Conservation (phyloP, 2,329 filamentous ascomycete genomes). For the Gyromitra esculenta region DNA sequence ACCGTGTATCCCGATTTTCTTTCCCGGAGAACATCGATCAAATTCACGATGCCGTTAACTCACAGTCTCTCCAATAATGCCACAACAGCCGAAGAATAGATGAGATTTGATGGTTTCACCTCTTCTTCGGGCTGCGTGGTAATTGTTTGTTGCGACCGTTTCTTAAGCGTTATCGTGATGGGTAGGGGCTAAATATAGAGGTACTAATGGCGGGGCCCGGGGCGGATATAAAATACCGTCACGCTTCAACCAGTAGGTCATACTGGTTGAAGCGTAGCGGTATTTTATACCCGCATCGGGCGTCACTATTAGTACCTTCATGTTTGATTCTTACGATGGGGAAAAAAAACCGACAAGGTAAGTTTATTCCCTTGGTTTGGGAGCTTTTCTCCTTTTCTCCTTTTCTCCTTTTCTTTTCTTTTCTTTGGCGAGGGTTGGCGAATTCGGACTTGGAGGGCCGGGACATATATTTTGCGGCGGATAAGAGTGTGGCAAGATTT, state of each 20-base stretch:
- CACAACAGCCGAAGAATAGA: not conserved
- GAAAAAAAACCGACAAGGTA: not conserved
- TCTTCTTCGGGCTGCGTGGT: slow-evolving; percentile 8
- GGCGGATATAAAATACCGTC: not conserved
- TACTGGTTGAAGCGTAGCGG: too few species aligned
- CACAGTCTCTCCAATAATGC: slow-evolving; percentile 19
- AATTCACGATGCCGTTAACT: not conserved
- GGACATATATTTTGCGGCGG: too few species aligned
- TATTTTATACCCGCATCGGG: too few species aligned
- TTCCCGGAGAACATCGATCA: not conserved
- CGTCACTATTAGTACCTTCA: too few species aligned
- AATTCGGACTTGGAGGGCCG: too few species aligned
- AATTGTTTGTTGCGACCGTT: slow-evolving; percentile 21
- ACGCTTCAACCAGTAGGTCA: too few species aligned
- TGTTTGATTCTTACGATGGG: too few species aligned
- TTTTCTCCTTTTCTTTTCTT: not conserved
- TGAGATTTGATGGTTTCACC: slow-evolving; percentile 2
- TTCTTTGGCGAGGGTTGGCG: not conserved
- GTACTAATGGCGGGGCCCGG: not conserved
- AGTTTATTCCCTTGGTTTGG: not conserved
- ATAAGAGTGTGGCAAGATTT: not conserved
- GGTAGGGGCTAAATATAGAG: not conserved
- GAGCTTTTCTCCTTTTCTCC: not conserved
- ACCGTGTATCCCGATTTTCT: not conserved
- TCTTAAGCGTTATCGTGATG: slow-evolving; percentile 2